phyloP scores from a whole-genome alignment of 768 basidiomycete species.

The Naganishia randhawae region DNA sequence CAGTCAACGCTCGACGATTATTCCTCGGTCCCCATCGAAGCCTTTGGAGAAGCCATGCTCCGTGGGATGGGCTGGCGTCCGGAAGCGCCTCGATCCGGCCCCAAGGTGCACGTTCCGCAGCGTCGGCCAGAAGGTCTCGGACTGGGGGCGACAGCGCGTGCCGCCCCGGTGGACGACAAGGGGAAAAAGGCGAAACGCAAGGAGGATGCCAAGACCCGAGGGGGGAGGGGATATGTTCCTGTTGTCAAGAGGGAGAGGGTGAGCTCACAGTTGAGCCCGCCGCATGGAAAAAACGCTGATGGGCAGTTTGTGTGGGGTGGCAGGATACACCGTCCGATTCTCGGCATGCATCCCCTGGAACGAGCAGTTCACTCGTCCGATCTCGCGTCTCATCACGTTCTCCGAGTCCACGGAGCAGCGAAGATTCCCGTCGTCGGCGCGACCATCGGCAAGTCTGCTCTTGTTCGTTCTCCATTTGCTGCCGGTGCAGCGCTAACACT shows the following conservation, averaged over 20 bases:
- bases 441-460: slow-evolving; percentile 28
- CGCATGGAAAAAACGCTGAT: background rate
- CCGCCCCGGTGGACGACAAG: slow-evolving; percentile 55
- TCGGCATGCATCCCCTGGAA: slow-evolving; percentile 16
- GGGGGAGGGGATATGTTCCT: slow-evolving; percentile 78
- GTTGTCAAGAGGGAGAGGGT: slow-evolving; percentile 68
- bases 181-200: slow-evolving; percentile 37
- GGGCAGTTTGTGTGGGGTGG: background rate
- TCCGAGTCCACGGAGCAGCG: slow-evolving; percentile 31
- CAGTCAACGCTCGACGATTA: slow-evolving; percentile 77
- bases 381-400: slow-evolving; percentile 29
- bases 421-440: slow-evolving; percentile 16
- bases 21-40: slow-evolving; percentile 79
- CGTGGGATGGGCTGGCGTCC: slow-evolving; percentile 94
- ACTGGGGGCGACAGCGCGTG: slow-evolving; percentile 85
- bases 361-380: slow-evolving; percentile 15
- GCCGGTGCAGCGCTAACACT: background rate
- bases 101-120: slow-evolving; percentile 71
- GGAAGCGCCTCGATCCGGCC: slow-evolving; percentile 56
- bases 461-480: background rate
- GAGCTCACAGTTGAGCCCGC: slow-evolving; percentile 27
- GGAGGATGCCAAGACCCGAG: slow-evolving; percentile 52
- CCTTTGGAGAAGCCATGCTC: slow-evolving; percentile 87
- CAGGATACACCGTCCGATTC: slow-evolving; percentile 20
- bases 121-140: slow-evolving; percentile 82